phyloP scores from a whole-genome alignment of 805 yeast genomes.

The Cephaloascus fragrans region DNA sequence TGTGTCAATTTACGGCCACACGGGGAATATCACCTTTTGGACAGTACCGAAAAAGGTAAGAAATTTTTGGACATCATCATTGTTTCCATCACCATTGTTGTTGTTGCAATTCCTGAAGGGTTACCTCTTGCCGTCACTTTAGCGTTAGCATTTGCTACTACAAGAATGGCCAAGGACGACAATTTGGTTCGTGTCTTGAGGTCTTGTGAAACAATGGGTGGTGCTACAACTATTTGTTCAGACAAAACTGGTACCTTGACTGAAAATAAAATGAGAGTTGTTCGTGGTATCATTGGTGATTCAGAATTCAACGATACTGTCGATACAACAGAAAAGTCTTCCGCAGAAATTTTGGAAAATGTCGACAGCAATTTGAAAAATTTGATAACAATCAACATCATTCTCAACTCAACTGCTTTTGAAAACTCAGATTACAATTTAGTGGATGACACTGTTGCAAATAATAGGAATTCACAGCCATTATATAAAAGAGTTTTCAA shows the following conservation, averaged over 20 bases:
- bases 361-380: slow-evolving; percentile 13
- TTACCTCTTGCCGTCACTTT: slow-evolving; percentile 94
- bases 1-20: slow-evolving; percentile 49
- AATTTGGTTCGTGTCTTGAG: slow-evolving; percentile 89
- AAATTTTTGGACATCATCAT: slow-evolving; percentile 78
- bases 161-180: slow-evolving; percentile 95
- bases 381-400: slow-evolving; percentile 42
- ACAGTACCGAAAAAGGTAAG: slow-evolving; percentile 73
- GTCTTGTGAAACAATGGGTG: slow-evolving; percentile 98
- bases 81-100: slow-evolving; percentile 85
- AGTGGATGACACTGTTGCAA: slow-evolving; percentile 10
- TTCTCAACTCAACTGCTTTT: slow-evolving; percentile 84
- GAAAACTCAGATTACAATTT: slow-evolving; percentile 44
- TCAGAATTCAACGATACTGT: slow-evolving; percentile 42
- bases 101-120: slow-evolving; percentile 99
- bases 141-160: slow-evolving; percentile 95
- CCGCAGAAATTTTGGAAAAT: slow-evolving; percentile 9
- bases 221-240: slow-evolving; percentile 94
- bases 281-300: slow-evolving; percentile 60
- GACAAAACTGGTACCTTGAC: slow-evolving; percentile 98
- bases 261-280: slow-evolving; percentile 88
- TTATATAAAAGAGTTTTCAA: slow-evolving; percentile 1
- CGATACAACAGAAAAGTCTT: slow-evolving; percentile 5
- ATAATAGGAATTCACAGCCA: slow-evolving; percentile 2
- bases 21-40: slow-evolving; percentile 30